Base-by-base conservation (phyloP, 164 flowering plant genomes). In the Vitis rotundifolia region DNA sequence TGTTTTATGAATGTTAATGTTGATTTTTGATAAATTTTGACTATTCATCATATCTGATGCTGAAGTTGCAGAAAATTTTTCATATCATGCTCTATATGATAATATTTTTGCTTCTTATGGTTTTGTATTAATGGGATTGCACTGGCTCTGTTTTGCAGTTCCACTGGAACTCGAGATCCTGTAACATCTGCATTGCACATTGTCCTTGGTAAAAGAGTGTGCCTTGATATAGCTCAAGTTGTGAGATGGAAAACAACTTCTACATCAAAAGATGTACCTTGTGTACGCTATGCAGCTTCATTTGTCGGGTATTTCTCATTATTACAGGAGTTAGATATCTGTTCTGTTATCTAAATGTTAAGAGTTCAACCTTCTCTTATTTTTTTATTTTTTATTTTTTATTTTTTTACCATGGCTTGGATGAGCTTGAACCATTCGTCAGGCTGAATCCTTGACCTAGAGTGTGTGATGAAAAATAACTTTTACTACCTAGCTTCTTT, bases 121-220 rank as follows among this genome's bases (percentile, higher is more conserved):
- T 29, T 49, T 53, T 28, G 47, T 18, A 60, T 14, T 9, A 14
- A 3, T 9, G 5, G 13, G 22, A 19, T 3, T 59, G 55, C 52
- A 15, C 19, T 68, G 22, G 2, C 72, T 37, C 19, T 29, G 67
- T 81, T 67, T 74, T 86, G 74, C 91, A 95, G 99, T 75, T 89
- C 97, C 1, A 95, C 99, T 69, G 99, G 99, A 66, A 66, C 84
- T 72, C 86, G 97, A 68, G 99, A 95, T 89, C 91, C 99, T 65
- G 71, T 83, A 66, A 95, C 99, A 78, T 91, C 99, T 75, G 97
- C 99, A 59, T 76, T 95, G 85, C 97, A 95, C 29, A 93, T 95
- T 80, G 86, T 95, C 75, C 86, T 93, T 59, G 99, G 98, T 28
- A 93, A 83, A 83, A 85, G 81, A 76, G 77, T 88, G 64, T 47